A percentile compares a stretch with the other conserved stretches of the same genome.
Conservation (phyloP, 176 grass and related monocot species). For the Pontederia paniculata region DNA sequence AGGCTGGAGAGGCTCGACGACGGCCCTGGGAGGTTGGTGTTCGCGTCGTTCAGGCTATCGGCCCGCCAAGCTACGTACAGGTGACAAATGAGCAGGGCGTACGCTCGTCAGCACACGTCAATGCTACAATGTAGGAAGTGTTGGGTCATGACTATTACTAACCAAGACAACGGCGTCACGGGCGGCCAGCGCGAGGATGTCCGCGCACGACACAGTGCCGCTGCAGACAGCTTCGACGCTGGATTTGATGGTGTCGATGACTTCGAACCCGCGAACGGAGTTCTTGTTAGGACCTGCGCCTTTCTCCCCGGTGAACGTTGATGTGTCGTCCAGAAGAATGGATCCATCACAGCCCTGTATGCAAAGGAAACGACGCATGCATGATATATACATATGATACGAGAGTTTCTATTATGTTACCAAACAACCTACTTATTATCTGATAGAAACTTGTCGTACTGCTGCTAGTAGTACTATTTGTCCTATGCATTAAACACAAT, state of each 20-base stretch:
- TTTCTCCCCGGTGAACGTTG: constrained; percentile 49
- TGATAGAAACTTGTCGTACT: too few relatives aligned
- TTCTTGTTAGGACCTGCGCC: constrained; percentile 40
- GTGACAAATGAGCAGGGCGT: not conserved
- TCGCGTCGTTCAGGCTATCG: constrained; percentile 22
- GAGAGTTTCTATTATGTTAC: too few relatives aligned
- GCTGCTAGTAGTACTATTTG: too few relatives aligned
- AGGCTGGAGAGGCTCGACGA: constrained; percentile 5
- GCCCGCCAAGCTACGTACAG: constrained; percentile 43
- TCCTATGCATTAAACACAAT: too few relatives aligned
- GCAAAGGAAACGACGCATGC: too few relatives aligned
- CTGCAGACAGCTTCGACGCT: constrained; percentile 34
- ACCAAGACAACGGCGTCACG: constrained; percentile 58
- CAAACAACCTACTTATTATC: too few relatives aligned
- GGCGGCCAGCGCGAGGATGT: constrained; percentile 46
- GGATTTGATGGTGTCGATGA: constrained; percentile 44
- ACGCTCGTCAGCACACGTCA: too few relatives aligned
- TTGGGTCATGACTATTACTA: not conserved
- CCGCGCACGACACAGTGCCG: constrained; percentile 37
- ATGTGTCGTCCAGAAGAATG: constrained; percentile 56
- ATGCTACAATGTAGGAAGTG: too few relatives aligned
- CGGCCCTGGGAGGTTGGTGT: constrained; percentile 20
- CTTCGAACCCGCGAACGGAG: constrained; percentile 59
- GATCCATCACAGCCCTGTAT: constrained; percentile 59
- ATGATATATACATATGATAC: too few relatives aligned